Percentiles rank a stretch among this genome's conserved stretches.
Conservation (phyloP, 371 early-diverging fungal genomes). For the Parasitella parasitica region DNA sequence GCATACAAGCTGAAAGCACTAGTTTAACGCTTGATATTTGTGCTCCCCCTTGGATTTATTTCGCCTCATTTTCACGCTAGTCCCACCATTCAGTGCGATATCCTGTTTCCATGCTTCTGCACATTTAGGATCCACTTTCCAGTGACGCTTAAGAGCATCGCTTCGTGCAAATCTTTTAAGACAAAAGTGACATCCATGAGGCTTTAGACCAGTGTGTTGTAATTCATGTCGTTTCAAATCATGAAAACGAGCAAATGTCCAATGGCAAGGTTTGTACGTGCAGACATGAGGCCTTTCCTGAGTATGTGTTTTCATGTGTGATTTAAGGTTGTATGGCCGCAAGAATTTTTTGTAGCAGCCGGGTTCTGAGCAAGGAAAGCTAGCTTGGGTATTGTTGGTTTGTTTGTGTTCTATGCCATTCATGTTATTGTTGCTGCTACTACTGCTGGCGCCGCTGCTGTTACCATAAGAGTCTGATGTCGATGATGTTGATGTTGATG, state of each 20-base stretch:
- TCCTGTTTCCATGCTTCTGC: constrained; percentile 8
- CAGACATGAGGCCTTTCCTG: neutral
- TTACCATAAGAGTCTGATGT: neutral
- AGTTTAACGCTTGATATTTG: neutral
- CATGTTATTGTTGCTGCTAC: neutral
- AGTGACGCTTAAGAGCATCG: constrained; percentile 71
- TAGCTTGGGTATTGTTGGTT: neutral
- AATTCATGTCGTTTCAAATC: constrained; percentile 76
- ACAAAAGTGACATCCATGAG: constrained; percentile 53
- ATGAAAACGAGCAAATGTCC: constrained; percentile 49
- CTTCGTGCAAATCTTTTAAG: constrained; percentile 63
- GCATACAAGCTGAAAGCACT: neutral
- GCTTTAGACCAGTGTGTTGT: constrained; percentile 75
- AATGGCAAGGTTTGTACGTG: neutral
- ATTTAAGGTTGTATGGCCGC: neutral
- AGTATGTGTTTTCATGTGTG: neutral
- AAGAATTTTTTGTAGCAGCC: neutral
- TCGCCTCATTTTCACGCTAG: neutral
- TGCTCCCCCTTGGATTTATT: constrained; percentile 4
- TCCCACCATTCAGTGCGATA: neutral
- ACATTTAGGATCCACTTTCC: constrained; percentile 48
- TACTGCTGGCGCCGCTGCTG: too few species aligned
- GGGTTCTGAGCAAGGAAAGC: neutral
- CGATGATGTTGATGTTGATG: neutral
- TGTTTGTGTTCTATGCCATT: neutral